Base-by-base conservation (phyloP, 1,284 basidiomycete genomes). In the Sporisorium reilianum region DNA sequence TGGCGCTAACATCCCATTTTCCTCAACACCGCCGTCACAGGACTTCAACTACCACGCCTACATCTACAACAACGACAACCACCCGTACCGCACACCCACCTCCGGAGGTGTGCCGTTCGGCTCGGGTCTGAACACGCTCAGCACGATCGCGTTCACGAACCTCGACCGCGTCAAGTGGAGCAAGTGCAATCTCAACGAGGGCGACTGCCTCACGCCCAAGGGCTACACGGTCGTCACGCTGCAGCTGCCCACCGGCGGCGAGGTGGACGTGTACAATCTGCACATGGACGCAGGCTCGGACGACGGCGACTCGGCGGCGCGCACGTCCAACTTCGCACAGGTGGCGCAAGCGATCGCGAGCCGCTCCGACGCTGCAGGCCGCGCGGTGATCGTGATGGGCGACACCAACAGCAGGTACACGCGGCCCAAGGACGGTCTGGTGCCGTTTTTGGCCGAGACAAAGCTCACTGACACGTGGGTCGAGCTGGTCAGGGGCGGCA, bases 41-140 rank as follows among this genome's bases (percentile, higher is more conserved):
- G 63, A 59, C 45, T 65, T 58, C 51, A 55, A 65, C 38, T 65
- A 65, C 28, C 63, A 65, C 25, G 63, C 63, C 12, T 65, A 59
- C 46, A 59, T 65, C 51, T 65, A 65, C 46, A 16, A 58, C 56
- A 54, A 58, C 32, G 52, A 65, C 22, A 28, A 55, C 14, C 63
- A 65, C 20, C 63, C 63, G 2, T 59, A 65, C 41, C 63, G 63
- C 38, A 65, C 56, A 1, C 56, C 63, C 1, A 65, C 63, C 4
- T 65, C 63, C 1, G 63, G 63, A 11, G 63, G 56, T 5, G 63
- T 65, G 1, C 56, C 52, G 5, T 65, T 65, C 30, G 63, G 63
- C 0, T 65, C 63, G 4, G 63, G 63, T 16, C 36, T 65, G 20
- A 65, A 65, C 45, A 65, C 63, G n/a, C 56, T 65, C 18, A 50